Percentiles rank a stretch among this genome's conserved stretches.
Conservation (phyloP, 2,329 filamentous ascomycete genomes). For the Lomentospora prolificans region DNA sequence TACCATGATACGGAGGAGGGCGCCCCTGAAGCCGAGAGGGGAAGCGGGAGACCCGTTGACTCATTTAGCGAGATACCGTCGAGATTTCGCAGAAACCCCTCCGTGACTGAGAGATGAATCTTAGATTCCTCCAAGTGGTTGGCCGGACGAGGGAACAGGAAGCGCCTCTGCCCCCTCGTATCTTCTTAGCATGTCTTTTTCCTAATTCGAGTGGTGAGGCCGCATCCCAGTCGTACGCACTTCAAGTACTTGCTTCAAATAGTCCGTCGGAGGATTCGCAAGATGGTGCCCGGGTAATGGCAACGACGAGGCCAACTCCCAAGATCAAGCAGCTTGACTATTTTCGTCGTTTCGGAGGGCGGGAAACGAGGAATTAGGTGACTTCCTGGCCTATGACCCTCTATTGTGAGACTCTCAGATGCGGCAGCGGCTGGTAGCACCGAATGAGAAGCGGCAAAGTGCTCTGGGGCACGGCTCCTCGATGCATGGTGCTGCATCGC, state of each 20-base stretch:
- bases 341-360: neutral
- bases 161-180: neutral
- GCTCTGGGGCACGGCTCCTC: constrained; percentile 1
- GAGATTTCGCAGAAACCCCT: too few relatives aligned
- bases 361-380: neutral
- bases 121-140: neutral
- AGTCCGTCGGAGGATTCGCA: neutral
- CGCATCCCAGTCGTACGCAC: neutral
- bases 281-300: neutral
- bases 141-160: neutral
- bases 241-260: neutral
- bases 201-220: neutral
- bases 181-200: neutral
- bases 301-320: neutral
- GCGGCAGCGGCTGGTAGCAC: neutral
- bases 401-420: neutral
- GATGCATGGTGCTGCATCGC: neutral
- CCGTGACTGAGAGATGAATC: too few relatives aligned
- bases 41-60: too few relatives aligned
- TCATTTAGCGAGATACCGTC: too few relatives aligned
- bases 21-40: too few relatives aligned
- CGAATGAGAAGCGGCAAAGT: neutral
- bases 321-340: neutral
- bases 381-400: neutral
- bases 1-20: too few relatives aligned